A percentile compares a stretch with the other conserved stretches of the same genome.
phyloP scores from a whole-genome alignment of 2,329 filamentous ascomycete genomes.

The Pestalotiopsis sp. region DNA sequence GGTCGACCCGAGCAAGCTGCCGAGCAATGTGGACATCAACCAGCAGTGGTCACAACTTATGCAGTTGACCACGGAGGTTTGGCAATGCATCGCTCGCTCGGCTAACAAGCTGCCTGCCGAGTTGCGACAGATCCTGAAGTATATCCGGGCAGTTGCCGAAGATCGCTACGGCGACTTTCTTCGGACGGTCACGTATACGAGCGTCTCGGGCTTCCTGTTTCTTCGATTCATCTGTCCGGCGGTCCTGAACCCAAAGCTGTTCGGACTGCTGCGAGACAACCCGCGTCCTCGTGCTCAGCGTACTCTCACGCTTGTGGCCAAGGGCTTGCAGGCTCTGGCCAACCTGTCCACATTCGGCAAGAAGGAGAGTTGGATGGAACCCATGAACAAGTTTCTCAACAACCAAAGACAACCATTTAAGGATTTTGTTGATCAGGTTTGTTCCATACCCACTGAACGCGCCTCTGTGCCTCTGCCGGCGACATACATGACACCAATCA shows the following conservation, averaged over 20 bases:
- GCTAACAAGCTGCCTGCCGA: conserved; percentile 76
- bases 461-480: conserved; percentile 69
- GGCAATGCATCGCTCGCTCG: conserved; percentile 80
- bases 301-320: conserved; percentile 88
- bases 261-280: conserved; percentile 81
- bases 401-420: conserved; percentile 80
- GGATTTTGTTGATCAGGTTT: conserved; percentile 83
- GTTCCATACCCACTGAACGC: conserved; percentile 75
- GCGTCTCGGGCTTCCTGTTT: conserved; percentile 92
- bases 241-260: conserved; percentile 93
- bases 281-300: conserved; percentile 81
- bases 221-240: conserved; percentile 94
- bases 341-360: conserved; percentile 91
- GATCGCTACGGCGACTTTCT: conserved; percentile 93
- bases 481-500: conserved; percentile 89
- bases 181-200: conserved; percentile 87
- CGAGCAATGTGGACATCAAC: conserved; percentile 68
- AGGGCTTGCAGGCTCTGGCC: conserved; percentile 86
- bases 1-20: conserved; percentile 84
- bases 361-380: conserved; percentile 98
- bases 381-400: conserved; percentile 88
- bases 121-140: conserved; percentile 82
- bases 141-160: conserved; percentile 88
- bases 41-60: conserved; percentile 83
- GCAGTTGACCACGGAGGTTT: conserved; percentile 77